Conservation (phyloP, 352 stramenopile species). For the Globisporangium megalacanthum region DNA sequence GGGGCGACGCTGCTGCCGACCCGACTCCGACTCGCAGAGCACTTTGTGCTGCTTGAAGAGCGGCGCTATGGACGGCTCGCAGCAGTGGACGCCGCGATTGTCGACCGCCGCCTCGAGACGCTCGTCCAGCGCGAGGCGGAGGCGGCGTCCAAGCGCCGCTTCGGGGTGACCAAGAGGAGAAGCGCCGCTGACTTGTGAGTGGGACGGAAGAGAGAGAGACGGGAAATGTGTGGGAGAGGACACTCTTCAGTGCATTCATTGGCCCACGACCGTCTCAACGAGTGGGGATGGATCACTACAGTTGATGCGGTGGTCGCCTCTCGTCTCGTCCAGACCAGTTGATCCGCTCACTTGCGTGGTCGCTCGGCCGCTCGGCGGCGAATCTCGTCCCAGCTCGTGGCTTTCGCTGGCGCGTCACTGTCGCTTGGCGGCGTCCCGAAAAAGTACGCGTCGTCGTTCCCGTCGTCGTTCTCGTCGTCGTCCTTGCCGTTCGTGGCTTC, state of each 20-base stretch:
- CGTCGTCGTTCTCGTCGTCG: constrained; percentile 6
- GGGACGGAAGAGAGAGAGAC: too few relatives aligned
- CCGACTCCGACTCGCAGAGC: constrained; percentile 48
- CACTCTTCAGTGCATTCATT: too few relatives aligned
- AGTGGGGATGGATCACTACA: neutral
- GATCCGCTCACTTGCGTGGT: constrained; percentile 31
- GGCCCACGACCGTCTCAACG: too few relatives aligned
- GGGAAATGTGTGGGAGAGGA: too few relatives aligned
- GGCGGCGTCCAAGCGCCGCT: constrained; percentile 41
- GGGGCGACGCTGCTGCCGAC: constrained; percentile 14
- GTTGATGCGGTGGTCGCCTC: neutral
- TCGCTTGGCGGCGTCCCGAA: constrained; percentile 24
- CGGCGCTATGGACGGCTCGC: constrained; percentile 33
- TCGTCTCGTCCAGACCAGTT: too few relatives aligned
- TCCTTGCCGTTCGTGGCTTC: neutral
- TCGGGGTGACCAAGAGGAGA: constrained; percentile 18
- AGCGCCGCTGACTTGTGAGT: too few relatives aligned
- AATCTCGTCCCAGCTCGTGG: constrained; percentile 77
- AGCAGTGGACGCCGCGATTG: constrained; percentile 18
- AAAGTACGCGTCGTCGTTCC: constrained; percentile 51
- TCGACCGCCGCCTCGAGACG: constrained; percentile 43
- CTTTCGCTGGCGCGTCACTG: constrained; percentile 21
- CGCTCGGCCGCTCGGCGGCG: constrained; percentile 45
- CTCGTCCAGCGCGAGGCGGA: constrained; percentile 62
- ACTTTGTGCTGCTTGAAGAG: constrained; percentile 57